These are phyloP conservation scores for Chytridium lagenaria DNA, from an alignment of 371 early-diverging fungal genomes.

Conservation along the genomic window DNA sequence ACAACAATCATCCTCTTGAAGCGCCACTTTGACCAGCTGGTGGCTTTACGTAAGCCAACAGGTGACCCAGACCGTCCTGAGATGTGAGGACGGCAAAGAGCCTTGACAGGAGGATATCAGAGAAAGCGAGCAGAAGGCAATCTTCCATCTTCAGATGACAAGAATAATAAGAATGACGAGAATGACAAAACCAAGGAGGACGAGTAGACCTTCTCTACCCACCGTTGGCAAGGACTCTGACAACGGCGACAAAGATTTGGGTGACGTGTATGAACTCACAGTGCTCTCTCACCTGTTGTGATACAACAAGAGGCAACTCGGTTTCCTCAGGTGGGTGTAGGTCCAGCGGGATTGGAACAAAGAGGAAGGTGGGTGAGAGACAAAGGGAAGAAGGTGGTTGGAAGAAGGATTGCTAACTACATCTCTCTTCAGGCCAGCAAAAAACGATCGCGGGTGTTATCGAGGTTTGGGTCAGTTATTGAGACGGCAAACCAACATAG, in stretches of 20 bases:
- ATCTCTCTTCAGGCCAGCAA: background rate
- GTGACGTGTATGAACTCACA: too few relatives aligned
- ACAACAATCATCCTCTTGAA: background rate
- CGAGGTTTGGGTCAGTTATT: too few relatives aligned
- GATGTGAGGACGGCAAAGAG: background rate
- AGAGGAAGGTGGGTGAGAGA: too few relatives aligned
- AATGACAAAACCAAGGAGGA: background rate
- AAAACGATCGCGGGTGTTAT: background rate
- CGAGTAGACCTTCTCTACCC: background rate
- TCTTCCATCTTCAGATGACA: background rate
- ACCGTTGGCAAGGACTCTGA: background rate
- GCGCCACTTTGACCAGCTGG: too few relatives aligned
- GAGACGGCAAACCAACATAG: too few relatives aligned
- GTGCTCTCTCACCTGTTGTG: too few relatives aligned
- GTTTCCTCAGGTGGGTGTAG: too few relatives aligned
- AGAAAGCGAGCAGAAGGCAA: background rate
- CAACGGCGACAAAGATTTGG: background rate
- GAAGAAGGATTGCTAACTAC: background rate
- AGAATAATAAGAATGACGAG: too few relatives aligned
- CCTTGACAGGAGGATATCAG: background rate
- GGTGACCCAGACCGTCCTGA: conserved; percentile 1
- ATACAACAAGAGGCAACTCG: too few relatives aligned
- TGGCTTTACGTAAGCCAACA: conserved; percentile 4
- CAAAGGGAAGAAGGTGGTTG: too few relatives aligned
- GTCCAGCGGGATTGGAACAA: too few relatives aligned